Percentiles rank a stretch among this genome's conserved stretches.
phyloP scores from a whole-genome alignment of 2,329 filamentous ascomycete species.

The Geoglossum cookeanum region DNA sequence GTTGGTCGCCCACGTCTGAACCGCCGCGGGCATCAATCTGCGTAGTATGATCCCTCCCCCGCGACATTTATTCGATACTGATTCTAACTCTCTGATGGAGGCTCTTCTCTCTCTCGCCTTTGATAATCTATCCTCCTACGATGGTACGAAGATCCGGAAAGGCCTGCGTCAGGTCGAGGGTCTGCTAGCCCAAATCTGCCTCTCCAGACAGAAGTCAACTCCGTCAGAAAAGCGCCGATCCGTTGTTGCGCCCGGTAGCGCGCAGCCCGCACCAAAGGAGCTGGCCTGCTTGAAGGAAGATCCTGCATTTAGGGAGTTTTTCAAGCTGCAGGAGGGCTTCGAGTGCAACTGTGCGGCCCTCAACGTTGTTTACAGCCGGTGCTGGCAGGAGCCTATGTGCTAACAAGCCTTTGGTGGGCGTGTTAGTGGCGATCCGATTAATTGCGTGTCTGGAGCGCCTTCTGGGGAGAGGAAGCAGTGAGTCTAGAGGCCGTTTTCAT shows the following conservation, averaged over 20 bases:
- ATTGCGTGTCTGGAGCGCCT: slow-evolving; percentile 73
- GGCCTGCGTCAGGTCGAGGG: slow-evolving; percentile 88
- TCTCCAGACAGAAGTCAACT: slow-evolving; percentile 29
- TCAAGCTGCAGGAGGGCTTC: slow-evolving; percentile 89
- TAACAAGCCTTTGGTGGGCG: background rate
- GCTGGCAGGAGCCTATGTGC: background rate
- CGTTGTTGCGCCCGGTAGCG: slow-evolving; percentile 19
- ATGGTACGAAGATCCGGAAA: slow-evolving; percentile 77
- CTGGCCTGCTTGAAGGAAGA: slow-evolving; percentile 57
- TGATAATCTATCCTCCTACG: slow-evolving; percentile 88
- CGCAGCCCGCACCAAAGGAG: slow-evolving; percentile 32
- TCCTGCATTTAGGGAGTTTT: slow-evolving; percentile 86
- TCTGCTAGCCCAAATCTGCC: slow-evolving; percentile 82
- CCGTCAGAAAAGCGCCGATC: slow-evolving; percentile 18
- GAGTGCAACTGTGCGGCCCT: slow-evolving; percentile 62
- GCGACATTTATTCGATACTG: slow-evolving; percentile 7
- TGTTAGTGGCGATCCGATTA: slow-evolving; percentile 56
- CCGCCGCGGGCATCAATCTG: background rate
- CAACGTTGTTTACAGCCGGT: background rate
- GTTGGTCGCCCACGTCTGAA: background rate
- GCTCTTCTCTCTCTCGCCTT: slow-evolving; percentile 80
- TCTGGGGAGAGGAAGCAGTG: slow-evolving; percentile 55
- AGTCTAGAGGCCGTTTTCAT: slow-evolving; percentile 7
- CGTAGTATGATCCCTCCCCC: slow-evolving; percentile 6
- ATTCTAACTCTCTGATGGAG: slow-evolving; percentile 45